Conservation (phyloP, 2,329 filamentous ascomycete genomes). For the Metarhizium brunneum region DNA sequence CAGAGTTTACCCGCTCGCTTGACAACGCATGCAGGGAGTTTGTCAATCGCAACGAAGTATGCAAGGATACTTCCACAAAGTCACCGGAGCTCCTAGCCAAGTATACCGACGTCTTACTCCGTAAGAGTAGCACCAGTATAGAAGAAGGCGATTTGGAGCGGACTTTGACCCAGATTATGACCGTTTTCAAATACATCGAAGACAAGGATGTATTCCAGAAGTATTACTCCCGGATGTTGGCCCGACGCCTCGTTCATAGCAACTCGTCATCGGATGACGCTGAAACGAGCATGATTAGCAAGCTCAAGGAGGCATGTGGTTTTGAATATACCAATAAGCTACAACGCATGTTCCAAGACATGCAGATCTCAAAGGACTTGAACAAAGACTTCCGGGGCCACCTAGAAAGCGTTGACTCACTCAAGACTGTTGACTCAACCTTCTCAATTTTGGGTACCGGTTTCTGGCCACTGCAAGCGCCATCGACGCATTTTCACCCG, state of each 20-base stretch:
- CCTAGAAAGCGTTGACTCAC: constrained; percentile 42
- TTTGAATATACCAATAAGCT: constrained; percentile 99
- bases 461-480: constrained; percentile 89
- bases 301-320: constrained; percentile 95
- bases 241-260: constrained; percentile 86
- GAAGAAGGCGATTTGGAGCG: constrained; percentile 92
- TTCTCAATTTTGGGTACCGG: constrained; percentile 93
- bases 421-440: constrained; percentile 69
- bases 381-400: constrained; percentile 84
- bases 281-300: constrained; percentile 98
- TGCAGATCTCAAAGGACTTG: constrained; percentile 96
- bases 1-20: constrained; percentile 89
- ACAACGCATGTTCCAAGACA: constrained; percentile 99
- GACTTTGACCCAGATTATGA: constrained; percentile 89
- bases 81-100: constrained; percentile 93
- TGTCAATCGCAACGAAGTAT: constrained; percentile 94
- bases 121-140: constrained; percentile 85
- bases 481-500: constrained; percentile 80
- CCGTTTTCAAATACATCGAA: constrained; percentile 99
- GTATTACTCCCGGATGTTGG: constrained; percentile 95
- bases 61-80: constrained; percentile 85
- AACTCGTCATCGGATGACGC: constrained; percentile 95
- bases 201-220: constrained; percentile 99
- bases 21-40: constrained; percentile 98
- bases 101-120: constrained; percentile 85